Conservation (phyloP, 2,329 filamentous ascomycete genomes). For the Sporothrix schenckii region DNA sequence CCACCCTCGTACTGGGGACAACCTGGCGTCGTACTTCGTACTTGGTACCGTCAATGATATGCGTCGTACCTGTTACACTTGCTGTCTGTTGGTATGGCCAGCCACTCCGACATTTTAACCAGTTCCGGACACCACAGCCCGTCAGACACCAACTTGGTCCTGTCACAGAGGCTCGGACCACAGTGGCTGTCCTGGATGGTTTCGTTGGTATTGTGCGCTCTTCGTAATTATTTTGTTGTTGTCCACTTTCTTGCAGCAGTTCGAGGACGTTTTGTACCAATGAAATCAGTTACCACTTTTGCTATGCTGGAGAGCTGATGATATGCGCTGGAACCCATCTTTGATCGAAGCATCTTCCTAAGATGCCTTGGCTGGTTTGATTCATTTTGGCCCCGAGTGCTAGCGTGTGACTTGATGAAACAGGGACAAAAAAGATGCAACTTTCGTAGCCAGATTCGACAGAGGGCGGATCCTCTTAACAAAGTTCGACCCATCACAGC, state of each 20-base stretch:
- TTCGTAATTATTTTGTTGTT: background rate
- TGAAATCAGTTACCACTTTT: background rate
- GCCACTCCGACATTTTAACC: background rate
- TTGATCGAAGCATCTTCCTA: background rate
- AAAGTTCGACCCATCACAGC: background rate
- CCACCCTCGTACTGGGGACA: background rate
- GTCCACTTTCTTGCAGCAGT: background rate
- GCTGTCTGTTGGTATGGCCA: background rate
- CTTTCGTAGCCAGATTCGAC: too few species aligned
- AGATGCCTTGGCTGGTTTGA: background rate
- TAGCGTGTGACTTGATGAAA: constrained; percentile 1
- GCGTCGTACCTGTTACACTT: background rate
- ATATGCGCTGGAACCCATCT: constrained; percentile 12
- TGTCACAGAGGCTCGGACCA: background rate
- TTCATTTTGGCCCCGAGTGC: background rate
- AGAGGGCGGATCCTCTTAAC: background rate
- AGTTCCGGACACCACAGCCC: background rate
- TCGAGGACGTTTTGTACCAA: background rate
- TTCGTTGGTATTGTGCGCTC: background rate
- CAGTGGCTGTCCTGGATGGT: too few species aligned
- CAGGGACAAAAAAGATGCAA: too few species aligned
- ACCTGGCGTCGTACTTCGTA: background rate
- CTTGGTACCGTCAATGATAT: background rate
- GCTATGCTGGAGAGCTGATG: background rate
- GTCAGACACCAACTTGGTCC: background rate